phyloP scores from a whole-genome alignment of 2,329 filamentous ascomycete species.

The Phyllosticta capitalensis region DNA sequence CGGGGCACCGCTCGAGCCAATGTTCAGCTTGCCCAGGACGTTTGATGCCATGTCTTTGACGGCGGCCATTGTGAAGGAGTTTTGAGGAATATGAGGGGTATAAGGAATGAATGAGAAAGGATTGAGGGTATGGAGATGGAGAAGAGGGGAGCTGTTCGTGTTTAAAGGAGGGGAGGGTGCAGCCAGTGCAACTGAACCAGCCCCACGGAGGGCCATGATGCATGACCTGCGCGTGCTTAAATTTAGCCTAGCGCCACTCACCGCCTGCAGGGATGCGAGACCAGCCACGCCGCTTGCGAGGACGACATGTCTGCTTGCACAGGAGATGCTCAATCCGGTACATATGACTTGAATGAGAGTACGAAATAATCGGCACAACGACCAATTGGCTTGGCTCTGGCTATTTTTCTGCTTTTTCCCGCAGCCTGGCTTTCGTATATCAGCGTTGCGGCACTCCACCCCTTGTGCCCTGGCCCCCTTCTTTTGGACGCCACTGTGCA shows the following conservation, averaged over 20 bases:
- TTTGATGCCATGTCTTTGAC: constrained; percentile 5
- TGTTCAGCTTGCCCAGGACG: constrained; percentile 15
- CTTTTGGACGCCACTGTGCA: neutral
- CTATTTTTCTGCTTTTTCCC: neutral
- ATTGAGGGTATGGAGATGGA: neutral
- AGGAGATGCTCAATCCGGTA: neutral
- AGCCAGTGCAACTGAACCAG: constrained; percentile 3
- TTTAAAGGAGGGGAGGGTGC: constrained; percentile 11
- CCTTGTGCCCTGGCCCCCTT: neutral
- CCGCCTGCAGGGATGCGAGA: constrained; percentile 8
- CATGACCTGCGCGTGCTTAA: constrained; percentile 7
- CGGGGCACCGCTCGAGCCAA: constrained; percentile 22
- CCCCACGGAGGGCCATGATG: constrained; percentile 9
- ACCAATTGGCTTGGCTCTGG: neutral
- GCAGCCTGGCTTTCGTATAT: neutral
- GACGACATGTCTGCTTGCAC: neutral
- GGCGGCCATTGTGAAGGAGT: constrained; percentile 3
- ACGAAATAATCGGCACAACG: neutral
- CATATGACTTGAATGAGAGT: neutral
- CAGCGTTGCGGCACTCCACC: neutral
- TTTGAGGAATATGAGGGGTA: neutral
- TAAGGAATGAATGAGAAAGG: neutral
- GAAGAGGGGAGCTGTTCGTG: constrained; percentile 4
- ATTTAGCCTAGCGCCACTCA: constrained; percentile 10
- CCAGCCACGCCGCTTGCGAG: constrained; percentile 2